A percentile compares a stretch with the other conserved stretches of the same genome.
Conservation (phyloP, 2,329 filamentous ascomycete genomes). For the Elsinoe fawcettii region DNA sequence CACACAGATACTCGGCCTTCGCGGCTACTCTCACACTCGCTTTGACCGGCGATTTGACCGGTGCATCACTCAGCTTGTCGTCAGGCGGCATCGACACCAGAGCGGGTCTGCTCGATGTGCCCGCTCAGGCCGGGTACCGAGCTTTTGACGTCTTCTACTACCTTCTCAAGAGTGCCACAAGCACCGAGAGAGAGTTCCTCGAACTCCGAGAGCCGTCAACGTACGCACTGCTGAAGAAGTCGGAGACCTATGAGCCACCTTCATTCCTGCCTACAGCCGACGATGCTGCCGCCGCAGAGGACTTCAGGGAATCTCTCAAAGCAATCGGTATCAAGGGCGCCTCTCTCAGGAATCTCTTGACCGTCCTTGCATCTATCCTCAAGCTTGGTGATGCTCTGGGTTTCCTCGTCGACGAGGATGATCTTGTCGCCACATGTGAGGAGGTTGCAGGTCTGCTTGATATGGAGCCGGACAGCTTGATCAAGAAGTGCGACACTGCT, state of each 20-base stretch:
- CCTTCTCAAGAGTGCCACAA: constrained; percentile 83
- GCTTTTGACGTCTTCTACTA: constrained; percentile 99
- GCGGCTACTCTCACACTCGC: constrained; percentile 75
- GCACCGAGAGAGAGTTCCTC: constrained; percentile 81
- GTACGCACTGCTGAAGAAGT: constrained; percentile 73
- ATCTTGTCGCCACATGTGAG: constrained; percentile 77
- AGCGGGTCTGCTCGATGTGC: constrained; percentile 71
- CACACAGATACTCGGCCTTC: constrained; percentile 70
- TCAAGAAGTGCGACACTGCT: constrained; percentile 70
- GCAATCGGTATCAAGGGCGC: constrained; percentile 89
- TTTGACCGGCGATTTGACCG: constrained; percentile 69
- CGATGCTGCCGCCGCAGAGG: constrained; percentile 84
- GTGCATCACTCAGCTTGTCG: constrained; percentile 68
- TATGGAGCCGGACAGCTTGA: constrained; percentile 74
- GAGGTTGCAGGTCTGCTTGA: constrained; percentile 83
- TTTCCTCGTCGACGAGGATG: constrained; percentile 75
- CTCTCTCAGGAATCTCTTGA: constrained; percentile 73
- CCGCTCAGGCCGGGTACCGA: constrained; percentile 70
- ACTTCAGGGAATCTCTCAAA: constrained; percentile 80
- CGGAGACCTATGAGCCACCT: constrained; percentile 77
- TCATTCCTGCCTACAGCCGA: constrained; percentile 87
- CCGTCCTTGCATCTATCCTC: constrained; percentile 73
- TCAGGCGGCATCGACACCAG: constrained; percentile 80
- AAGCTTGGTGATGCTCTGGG: constrained; percentile 89
- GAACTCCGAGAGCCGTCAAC: constrained; percentile 67